Conservation (phyloP, 805 yeast species). For the Ogataea ganodermae region DNA sequence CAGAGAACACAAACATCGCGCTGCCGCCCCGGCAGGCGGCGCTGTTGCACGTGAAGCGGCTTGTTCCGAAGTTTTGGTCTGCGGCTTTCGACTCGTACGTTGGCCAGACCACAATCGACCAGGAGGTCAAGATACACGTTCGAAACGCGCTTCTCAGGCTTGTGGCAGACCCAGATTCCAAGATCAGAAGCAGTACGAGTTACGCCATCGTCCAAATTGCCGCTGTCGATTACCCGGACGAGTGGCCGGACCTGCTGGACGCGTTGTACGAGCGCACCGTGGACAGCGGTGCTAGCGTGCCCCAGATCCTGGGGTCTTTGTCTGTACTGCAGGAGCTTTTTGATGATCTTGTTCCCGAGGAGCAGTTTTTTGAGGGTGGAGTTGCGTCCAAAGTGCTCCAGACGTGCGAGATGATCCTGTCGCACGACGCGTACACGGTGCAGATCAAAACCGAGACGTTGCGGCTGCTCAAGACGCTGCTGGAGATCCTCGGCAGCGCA, state of each 20-base stretch:
- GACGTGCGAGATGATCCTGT: constrained; percentile 48
- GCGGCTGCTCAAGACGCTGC: constrained; percentile 53
- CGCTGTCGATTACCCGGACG: constrained; percentile 90
- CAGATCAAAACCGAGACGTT: constrained; percentile 51
- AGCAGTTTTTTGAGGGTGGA: constrained; percentile 79
- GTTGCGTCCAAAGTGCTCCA: constrained; percentile 57
- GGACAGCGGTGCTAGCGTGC: constrained; percentile 34
- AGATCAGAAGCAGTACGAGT: constrained; percentile 65
- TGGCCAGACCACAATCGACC: constrained; percentile 56
- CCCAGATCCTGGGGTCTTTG: constrained; percentile 53
- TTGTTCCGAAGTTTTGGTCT: constrained; percentile 79
- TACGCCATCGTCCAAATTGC: constrained; percentile 83
- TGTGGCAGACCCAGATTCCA: constrained; percentile 51
- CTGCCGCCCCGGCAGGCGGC: constrained; percentile 58
- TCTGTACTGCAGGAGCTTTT: constrained; percentile 72
- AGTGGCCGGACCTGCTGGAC: constrained; percentile 78
- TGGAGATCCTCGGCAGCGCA: constrained; percentile 53
- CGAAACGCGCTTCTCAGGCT: constrained; percentile 54
- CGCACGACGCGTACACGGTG: constrained; percentile 22
- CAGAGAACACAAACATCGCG: constrained; percentile 33
- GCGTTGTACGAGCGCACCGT: constrained; percentile 42
- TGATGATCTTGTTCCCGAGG: constrained; percentile 84
- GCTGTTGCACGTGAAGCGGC: constrained; percentile 63
- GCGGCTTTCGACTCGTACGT: constrained; percentile 74
- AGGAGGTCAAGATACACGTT: constrained; percentile 50